phyloP scores from a whole-genome alignment of 768 basidiomycete species.

The Kwoniella pini region DNA sequence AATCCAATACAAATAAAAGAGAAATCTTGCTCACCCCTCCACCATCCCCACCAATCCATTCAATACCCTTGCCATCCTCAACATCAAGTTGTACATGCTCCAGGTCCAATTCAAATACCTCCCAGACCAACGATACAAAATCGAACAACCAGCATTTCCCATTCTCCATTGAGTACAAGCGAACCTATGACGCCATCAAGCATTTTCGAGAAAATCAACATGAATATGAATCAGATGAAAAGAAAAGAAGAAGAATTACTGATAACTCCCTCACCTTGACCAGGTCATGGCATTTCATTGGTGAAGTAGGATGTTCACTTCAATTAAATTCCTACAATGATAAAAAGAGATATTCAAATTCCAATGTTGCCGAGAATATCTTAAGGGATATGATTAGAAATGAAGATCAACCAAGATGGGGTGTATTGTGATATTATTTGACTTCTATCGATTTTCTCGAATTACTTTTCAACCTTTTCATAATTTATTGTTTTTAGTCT shows the following conservation, averaged over 20 bases:
- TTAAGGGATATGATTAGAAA: conserved; percentile 7
- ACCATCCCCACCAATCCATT: conserved; percentile 15
- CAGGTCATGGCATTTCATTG: conserved; percentile 10
- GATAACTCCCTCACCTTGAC: not conserved
- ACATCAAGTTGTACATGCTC: not conserved
- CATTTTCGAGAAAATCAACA: not conserved
- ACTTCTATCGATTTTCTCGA: not conserved
- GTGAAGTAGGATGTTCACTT: not conserved
- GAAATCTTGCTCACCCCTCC: conserved; percentile 16
- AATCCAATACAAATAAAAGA: not conserved
- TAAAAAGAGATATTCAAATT: not conserved
- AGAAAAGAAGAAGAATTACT: not conserved
- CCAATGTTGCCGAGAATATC: conserved; percentile 5
- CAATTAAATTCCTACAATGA: not conserved
- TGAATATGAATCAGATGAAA: not conserved
- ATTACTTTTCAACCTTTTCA: no score
- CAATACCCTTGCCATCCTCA: conserved; percentile 13
- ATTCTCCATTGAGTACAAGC: conserved; percentile 18
- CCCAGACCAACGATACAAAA: not conserved
- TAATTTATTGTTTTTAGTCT: no score
- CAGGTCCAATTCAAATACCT: conserved; percentile 2
- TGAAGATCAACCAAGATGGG: conserved; percentile 3
- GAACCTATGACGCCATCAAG: conserved; percentile 14
- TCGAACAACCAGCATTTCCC: conserved; percentile 11
- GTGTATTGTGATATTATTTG: not conserved